These are phyloP conservation scores for Ceratobasidium sp. DNA, from an alignment of 1,284 basidiomycete species.

Conservation along the genomic window DNA sequence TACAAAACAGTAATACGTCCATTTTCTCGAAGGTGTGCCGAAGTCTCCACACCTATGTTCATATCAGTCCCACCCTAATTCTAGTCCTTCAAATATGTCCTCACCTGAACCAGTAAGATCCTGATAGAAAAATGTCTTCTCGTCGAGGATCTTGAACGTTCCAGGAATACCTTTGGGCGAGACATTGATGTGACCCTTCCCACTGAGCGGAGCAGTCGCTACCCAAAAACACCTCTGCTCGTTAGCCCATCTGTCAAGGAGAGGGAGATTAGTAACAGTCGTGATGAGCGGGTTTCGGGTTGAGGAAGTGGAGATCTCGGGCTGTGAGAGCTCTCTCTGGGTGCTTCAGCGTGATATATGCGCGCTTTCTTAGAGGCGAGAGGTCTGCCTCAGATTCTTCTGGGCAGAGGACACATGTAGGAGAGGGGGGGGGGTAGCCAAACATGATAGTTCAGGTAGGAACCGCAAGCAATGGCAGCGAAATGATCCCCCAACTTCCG, in stretches of 20 bases:
- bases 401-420: neutral
- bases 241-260: slow-evolving; percentile 58
- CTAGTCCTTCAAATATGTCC: slow-evolving; percentile 44
- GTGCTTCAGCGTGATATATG: neutral
- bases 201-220: slow-evolving; percentile 62
- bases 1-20: slow-evolving; percentile 63
- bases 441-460: too few relatives aligned
- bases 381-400: neutral
- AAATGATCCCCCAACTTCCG: too few relatives aligned
- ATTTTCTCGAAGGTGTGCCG: slow-evolving; percentile 69
- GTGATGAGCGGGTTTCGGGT: too few relatives aligned
- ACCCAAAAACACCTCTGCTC: slow-evolving; percentile 70
- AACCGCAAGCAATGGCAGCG: too few relatives aligned
- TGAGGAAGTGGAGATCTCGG: too few relatives aligned
- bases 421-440: too few relatives aligned
- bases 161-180: slow-evolving; percentile 61
- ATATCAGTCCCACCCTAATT: neutral
- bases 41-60: slow-evolving; percentile 64
- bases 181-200: slow-evolving; percentile 64
- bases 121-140: slow-evolving; percentile 67
- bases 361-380: neutral
- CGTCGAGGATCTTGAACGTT: slow-evolving; percentile 64
- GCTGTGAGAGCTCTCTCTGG: too few relatives aligned
- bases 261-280: neutral
- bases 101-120: slow-evolving; percentile 67